Conservation (phyloP, 1,284 basidiomycete species). For the Trametes hirsuta region DNA sequence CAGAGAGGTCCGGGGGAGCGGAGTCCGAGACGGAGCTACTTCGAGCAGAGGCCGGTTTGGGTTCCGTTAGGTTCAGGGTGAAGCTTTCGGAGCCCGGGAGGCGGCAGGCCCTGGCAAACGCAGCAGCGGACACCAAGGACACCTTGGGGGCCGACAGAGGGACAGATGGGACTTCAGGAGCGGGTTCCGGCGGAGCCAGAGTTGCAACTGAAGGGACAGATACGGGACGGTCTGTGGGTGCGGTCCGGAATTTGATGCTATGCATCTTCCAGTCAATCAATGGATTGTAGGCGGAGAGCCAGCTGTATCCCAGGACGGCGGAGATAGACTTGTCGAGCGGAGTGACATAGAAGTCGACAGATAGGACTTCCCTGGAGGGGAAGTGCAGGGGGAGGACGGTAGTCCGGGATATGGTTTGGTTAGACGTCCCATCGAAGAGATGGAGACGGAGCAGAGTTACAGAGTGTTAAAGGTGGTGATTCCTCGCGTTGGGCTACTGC, state of each 20-base stretch:
- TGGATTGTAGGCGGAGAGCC: conserved; percentile 20
- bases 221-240: not conserved
- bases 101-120: conserved; percentile 12
- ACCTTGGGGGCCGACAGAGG: not conserved
- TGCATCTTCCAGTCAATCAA: conserved; percentile 21
- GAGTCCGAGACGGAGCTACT: conserved; percentile 5
- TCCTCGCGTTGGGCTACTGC: too few species aligned
- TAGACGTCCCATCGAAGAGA: conserved; percentile 6
- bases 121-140: conserved; percentile 14
- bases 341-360: conserved; percentile 6
- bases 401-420: not conserved
- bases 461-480: too few species aligned
- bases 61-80: conserved; percentile 2
- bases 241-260: conserved; percentile 16
- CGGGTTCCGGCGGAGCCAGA: not conserved
- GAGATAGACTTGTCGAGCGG: conserved; percentile 14
- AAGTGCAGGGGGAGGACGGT: not conserved
- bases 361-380: conserved; percentile 4
- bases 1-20: conserved; percentile 28
- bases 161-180: not conserved
- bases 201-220: not conserved
- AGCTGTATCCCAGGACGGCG: conserved; percentile 18
- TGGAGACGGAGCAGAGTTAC: not conserved
- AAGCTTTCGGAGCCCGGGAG: conserved; percentile 7
- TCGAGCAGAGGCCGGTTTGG: not conserved